Conservation (phyloP, 768 basidiomycete species). For the Holtermannia corniformis region DNA sequence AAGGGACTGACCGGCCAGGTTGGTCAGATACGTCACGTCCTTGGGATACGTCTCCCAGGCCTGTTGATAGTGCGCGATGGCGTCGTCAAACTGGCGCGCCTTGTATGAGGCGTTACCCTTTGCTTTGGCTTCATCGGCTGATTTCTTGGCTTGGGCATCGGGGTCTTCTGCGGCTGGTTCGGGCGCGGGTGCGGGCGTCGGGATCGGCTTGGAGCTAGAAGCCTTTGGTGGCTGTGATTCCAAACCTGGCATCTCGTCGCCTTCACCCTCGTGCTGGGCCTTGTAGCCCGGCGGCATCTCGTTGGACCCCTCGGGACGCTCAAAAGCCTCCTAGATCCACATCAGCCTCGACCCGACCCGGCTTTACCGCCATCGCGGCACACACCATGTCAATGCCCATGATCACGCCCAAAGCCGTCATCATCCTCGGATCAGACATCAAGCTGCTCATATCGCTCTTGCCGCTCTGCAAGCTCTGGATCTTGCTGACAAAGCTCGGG, state of each 20-base stretch:
- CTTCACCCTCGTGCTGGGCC: constrained; percentile 12
- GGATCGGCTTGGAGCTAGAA: constrained; percentile 41
- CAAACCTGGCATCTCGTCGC: constrained; percentile 4
- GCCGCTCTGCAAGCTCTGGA: constrained; percentile 31
- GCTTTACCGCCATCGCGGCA: not conserved
- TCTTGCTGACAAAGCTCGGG: constrained; percentile 67
- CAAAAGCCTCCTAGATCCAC: constrained; percentile 57
- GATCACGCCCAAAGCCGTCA: constrained; percentile 68
- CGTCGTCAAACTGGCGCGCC: constrained; percentile 68
- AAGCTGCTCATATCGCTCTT: constrained; percentile 44
- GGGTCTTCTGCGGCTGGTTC: constrained; percentile 45
- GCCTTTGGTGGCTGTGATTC: constrained; percentile 23
- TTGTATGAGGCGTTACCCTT: constrained; percentile 75
- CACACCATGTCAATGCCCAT: constrained; percentile 77
- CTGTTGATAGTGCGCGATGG: constrained; percentile 63
- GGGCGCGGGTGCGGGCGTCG: constrained; percentile 41
- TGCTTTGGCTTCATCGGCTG: constrained; percentile 70
- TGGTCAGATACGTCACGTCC: constrained; percentile 87
- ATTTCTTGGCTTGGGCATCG: constrained; percentile 63
- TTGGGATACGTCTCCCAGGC: constrained; percentile 93
- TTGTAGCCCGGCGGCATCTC: constrained; percentile 59
- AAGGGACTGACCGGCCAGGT: constrained; percentile 60
- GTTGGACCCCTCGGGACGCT: constrained; percentile 71
- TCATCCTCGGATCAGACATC: constrained; percentile 79
- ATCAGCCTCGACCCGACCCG: constrained; percentile 1